Percentiles rank a stretch among this genome's conserved stretches.
phyloP scores from a whole-genome alignment of 257 asterid species.

The Verbascum thapsus region DNA sequence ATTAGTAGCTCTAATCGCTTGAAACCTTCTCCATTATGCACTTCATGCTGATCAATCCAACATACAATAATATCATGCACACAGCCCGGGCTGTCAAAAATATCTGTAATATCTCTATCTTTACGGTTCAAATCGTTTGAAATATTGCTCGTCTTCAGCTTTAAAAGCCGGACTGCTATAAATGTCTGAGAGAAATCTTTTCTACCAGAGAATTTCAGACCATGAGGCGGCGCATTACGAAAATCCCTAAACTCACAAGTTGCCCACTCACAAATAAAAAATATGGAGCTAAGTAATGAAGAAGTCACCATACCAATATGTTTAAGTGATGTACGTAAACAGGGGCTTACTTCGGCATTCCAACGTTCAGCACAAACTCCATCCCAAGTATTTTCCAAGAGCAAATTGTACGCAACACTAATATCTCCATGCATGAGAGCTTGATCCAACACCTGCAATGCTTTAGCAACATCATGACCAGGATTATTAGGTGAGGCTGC shows the following conservation, averaged over 20 bases:
- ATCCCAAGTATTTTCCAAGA: conserved; percentile 75
- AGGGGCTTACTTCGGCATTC: conserved; percentile 77
- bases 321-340: conserved; percentile 76
- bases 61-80: conserved; percentile 91
- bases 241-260: conserved; percentile 91
- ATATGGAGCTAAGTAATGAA: conserved; percentile 70
- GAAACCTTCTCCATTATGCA: conserved; percentile 79
- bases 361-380: conserved; percentile 78
- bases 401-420: conserved; percentile 56
- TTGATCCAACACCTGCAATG: conserved; percentile 74
- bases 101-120: conserved; percentile 39
- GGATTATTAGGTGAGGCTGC: conserved; percentile 72
- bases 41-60: conserved; percentile 99
- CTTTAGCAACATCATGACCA: conserved; percentile 77
- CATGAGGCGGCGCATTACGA: conserved; percentile 64
- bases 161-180: conserved; percentile 79
- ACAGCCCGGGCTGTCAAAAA: conserved; percentile 80
- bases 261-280: conserved; percentile 98
- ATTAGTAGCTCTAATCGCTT: conserved; percentile 76
- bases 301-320: conserved; percentile 59
- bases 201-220: conserved; percentile 79
- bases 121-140: conserved; percentile 43
- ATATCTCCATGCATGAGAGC: conserved; percentile 82
- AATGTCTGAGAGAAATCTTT: conserved; percentile 81
- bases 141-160: conserved; percentile 67